These are phyloP conservation scores for Amanita fuliginea DNA, from an alignment of 768 basidiomycete species.

Conservation along the genomic window DNA sequence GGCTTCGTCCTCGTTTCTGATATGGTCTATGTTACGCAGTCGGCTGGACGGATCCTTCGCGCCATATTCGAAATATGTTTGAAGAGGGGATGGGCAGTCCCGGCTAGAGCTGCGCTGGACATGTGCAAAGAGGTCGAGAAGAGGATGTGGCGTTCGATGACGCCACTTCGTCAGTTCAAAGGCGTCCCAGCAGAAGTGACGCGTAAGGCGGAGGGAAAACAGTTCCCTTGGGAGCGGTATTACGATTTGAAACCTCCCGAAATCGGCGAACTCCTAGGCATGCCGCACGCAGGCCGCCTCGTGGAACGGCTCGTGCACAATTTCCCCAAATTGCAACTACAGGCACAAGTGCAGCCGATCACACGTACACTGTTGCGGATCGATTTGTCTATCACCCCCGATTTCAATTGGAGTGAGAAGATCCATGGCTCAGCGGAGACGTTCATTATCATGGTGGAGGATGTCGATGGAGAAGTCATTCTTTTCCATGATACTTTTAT, in stretches of 20 bases:
- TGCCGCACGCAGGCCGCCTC: slow-evolving; percentile 85
- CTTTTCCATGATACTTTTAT: slow-evolving; percentile 93
- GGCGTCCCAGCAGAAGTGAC: slow-evolving; percentile 79
- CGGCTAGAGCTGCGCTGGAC: slow-evolving; percentile 83
- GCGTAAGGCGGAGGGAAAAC: slow-evolving; percentile 90
- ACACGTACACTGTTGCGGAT: slow-evolving; percentile 88
- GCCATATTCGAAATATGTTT: slow-evolving; percentile 97
- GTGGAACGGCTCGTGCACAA: slow-evolving; percentile 91
- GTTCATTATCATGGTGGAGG: slow-evolving; percentile 91
- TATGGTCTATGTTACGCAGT: slow-evolving; percentile 96
- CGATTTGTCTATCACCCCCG: slow-evolving; percentile 91
- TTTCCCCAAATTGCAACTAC: slow-evolving; percentile 93
- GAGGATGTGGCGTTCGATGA: slow-evolving; percentile 96
- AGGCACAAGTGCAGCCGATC: slow-evolving; percentile 95
- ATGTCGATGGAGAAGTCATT: slow-evolving; percentile 94
- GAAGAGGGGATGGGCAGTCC: slow-evolving; percentile 96
- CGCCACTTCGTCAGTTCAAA: slow-evolving; percentile 92
- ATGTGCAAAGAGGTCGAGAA: slow-evolving; percentile 96
- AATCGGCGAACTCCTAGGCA: slow-evolving; percentile 89
- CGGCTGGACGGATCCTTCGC: slow-evolving; percentile 90
- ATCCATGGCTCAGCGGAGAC: slow-evolving; percentile 82
- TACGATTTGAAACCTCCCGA: slow-evolving; percentile 89
- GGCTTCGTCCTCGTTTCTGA: slow-evolving; percentile 84
- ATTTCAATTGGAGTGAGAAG: slow-evolving; percentile 97
- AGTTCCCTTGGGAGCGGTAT: slow-evolving; percentile 98